phyloP scores from a whole-genome alignment of 2,329 filamentous ascomycete genomes.

The Immersiporthe knoxdaviesiana region DNA sequence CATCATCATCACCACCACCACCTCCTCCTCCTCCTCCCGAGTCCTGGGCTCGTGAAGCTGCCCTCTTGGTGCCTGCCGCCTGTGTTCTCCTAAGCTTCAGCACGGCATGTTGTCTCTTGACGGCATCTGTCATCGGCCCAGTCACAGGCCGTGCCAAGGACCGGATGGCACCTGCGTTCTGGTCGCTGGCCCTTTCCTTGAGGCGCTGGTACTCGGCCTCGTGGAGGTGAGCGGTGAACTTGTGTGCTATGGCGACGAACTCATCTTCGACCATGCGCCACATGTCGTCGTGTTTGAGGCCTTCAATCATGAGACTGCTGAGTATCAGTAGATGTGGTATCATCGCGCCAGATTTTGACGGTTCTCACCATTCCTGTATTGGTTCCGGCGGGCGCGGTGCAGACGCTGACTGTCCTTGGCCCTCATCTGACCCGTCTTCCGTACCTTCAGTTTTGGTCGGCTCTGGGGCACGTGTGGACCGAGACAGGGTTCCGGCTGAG shows the following conservation, averaged over 20 bases:
- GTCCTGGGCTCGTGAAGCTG: slow-evolving; percentile 21
- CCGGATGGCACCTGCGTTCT: slow-evolving; percentile 56
- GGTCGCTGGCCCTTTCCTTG: slow-evolving; percentile 58
- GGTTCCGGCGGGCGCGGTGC: neutral
- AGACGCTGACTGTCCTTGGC: neutral
- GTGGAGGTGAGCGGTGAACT: slow-evolving; percentile 76
- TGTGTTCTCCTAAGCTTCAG: slow-evolving; percentile 43
- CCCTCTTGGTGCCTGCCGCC: slow-evolving; percentile 36
- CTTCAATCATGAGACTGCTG: slow-evolving; percentile 65
- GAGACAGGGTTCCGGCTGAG: too few relatives aligned
- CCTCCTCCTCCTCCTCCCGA: slow-evolving; percentile 31
- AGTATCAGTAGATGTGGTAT: neutral
- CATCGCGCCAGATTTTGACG: neutral
- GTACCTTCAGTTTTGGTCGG: neutral
- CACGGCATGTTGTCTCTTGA: slow-evolving; percentile 42
- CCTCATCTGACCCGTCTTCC: neutral
- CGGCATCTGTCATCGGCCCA: slow-evolving; percentile 42
- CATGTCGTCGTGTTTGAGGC: slow-evolving; percentile 67
- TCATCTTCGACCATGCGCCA: slow-evolving; percentile 88
- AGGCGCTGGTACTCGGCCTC: slow-evolving; percentile 75
- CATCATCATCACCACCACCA: slow-evolving; percentile 38
- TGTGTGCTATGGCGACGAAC: slow-evolving; percentile 66
- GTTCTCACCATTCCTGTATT: neutral
- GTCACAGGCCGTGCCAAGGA: slow-evolving; percentile 57
- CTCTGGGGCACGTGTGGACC: neutral